A percentile compares a stretch with the other conserved stretches of the same genome.
Evolutionary conservation across 768 basidiomycete species (phyloP).

Genomic region (Austroboletus eburneus): DNA sequence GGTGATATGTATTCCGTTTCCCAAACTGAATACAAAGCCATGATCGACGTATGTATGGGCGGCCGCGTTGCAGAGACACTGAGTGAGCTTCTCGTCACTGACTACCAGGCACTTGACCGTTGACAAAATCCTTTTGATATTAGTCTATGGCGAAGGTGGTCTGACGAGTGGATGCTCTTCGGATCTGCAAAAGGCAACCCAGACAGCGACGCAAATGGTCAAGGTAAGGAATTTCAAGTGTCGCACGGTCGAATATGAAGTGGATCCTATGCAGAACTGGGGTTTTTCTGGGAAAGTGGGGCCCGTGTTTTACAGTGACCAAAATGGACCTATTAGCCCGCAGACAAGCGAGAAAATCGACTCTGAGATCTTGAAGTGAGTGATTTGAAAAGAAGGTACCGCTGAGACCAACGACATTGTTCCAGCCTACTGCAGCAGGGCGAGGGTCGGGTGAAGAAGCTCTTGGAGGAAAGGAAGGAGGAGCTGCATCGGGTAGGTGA

Average conservation of each 20-base stretch:
- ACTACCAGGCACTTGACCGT: not conserved
- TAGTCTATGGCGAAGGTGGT: conserved; percentile 84
- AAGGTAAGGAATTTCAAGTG: conserved; percentile 48
- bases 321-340: conserved; percentile 66
- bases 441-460: conserved; percentile 57
- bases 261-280: conserved; percentile 48
- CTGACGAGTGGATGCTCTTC: conserved; percentile 91
- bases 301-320: conserved; percentile 76
- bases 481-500: conserved; percentile 69
- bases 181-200: conserved; percentile 78
- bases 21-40: conserved; percentile 69
- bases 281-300: conserved; percentile 78
- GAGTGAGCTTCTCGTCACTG: conserved; percentile 43
- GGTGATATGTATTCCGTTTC: conserved; percentile 71
- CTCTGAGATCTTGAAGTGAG: conserved; percentile 77
- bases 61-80: conserved; percentile 95
- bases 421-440: conserved; percentile 62
- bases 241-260: not conserved
- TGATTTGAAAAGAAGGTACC: conserved; percentile 8
- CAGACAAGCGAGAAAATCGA: conserved; percentile 83
- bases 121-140: not conserved
- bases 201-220: conserved; percentile 82
- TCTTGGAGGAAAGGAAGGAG: conserved; percentile 63
- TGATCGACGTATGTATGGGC: conserved; percentile 90
- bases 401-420: not conserved